phyloP scores from a whole-genome alignment of 441 rosid genomes.

The Syzygium syzygioides region DNA sequence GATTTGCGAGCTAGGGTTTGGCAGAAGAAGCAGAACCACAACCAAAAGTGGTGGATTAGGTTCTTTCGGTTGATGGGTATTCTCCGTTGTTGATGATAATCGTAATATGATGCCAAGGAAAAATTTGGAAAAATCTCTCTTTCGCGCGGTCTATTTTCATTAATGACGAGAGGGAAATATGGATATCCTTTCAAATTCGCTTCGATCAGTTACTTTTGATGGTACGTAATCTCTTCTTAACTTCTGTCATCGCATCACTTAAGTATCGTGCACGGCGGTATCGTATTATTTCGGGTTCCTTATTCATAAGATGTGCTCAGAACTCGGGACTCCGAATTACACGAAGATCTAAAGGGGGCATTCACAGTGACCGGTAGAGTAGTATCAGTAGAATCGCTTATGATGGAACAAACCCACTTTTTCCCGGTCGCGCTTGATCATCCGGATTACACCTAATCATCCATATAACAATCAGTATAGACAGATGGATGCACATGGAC shows the following conservation, averaged over 20 bases:
- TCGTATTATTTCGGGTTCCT: neutral
- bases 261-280: neutral
- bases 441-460: conserved; percentile 30
- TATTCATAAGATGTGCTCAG: no score
- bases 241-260: neutral
- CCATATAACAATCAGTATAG: neutral
- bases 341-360: no score
- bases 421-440: neutral
- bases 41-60: conserved; percentile 62
- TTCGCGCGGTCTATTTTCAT: conserved; percentile 8
- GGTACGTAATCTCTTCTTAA: conserved; percentile 24
- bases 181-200: neutral
- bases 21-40: neutral
- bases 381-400: no score
- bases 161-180: conserved; percentile 15
- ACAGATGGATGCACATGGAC: conserved; percentile 1
- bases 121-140: conserved; percentile 5
- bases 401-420: neutral
- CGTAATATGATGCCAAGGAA: conserved; percentile 2
- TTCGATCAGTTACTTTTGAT: neutral
- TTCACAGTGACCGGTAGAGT: no score
- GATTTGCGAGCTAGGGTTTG: conserved; percentile 27
- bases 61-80: conserved; percentile 18
- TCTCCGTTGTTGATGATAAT: neutral
- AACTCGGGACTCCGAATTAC: neutral